Base-by-base conservation (phyloP, 306 rosid species). In the cucumber (Cucumis sativus) region DNA sequence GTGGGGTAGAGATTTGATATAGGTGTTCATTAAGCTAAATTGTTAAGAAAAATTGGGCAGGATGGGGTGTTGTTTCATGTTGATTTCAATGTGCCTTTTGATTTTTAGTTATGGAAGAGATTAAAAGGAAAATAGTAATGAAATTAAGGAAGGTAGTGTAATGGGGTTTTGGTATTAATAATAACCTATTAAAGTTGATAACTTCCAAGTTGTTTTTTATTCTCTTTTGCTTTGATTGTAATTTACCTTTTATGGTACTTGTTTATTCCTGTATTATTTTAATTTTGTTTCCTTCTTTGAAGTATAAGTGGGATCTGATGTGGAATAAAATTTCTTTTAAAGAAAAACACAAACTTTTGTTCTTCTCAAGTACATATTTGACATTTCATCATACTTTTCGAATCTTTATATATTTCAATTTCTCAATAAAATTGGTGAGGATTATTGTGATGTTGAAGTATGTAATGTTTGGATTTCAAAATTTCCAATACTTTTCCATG, bases 241-340 rank as follows among this genome's bases (percentile, higher is more conserved):
- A 17, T 65, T 68, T 68, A 41, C 55, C 40, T 40, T 68, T 68
- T 20, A 43, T 68, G 12, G 56, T 69, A 21, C 75, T 69, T 21
- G n/a, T 69, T 69, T 45, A 45, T 69, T 23, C 56, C 57, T 17
- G 9, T 43, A 13, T 20, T 69, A 14, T 69, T 69, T 43, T 69
- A n/a, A 11, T 69, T 43, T 33, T 33, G 5, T 20, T 21, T 43
- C 6, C 45, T 40, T 67, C 28, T 39, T 67, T 66, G 10, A 40
- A 67, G 20, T 45, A 69, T 45, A 6, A 69, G 75, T 69, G 75
- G 74, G 18, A 21, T 68, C 74, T 68, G 74, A 68, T 21, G n/a
- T 68, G 74, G 56, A 68, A n/a, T 43, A 40, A 20, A 45, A 6
- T 15, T 68, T 43, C 45, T 39, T 37, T 18, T 3, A 6, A 39